Conservation (phyloP, 495 filamentous ascomycete species). For the Penicillium maclennaniae region DNA sequence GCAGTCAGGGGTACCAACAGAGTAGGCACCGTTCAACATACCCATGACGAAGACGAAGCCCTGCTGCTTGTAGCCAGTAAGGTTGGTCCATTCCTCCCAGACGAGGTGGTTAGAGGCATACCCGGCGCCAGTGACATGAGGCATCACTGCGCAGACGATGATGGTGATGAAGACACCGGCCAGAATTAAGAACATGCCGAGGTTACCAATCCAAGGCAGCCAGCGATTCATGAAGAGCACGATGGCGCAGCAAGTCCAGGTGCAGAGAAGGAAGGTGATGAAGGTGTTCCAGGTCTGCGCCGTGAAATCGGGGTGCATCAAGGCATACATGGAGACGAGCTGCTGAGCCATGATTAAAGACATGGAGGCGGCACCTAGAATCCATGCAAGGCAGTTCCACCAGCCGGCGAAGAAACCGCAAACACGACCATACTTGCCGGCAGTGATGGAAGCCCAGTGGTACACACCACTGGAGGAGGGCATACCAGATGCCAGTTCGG, state of each 20-base stretch:
- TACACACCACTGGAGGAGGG: constrained; percentile 79
- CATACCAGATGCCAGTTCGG: constrained; percentile 75
- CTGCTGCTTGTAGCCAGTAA: constrained; percentile 62
- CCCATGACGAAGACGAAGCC: constrained; percentile 78
- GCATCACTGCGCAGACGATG: constrained; percentile 73
- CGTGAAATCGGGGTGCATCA: constrained; percentile 62
- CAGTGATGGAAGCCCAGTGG: constrained; percentile 78
- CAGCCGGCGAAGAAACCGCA: constrained; percentile 76
- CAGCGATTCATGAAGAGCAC: constrained; percentile 68
- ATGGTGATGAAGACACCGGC: constrained; percentile 67
- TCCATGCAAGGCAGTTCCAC: constrained; percentile 80
- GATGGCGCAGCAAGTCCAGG: constrained; percentile 60
- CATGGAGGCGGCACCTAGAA: constrained; percentile 60
- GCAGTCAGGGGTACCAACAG: constrained; percentile 75
- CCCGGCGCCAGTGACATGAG: constrained; percentile 36
- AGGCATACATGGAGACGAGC: constrained; percentile 63
- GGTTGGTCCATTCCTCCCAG: constrained; percentile 61
- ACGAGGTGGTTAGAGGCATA: constrained; percentile 58
- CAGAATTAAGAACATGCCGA: constrained; percentile 67
- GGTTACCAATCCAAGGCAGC: constrained; percentile 61
- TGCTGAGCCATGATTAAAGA: constrained; percentile 65
- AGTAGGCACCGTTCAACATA: constrained; percentile 82
- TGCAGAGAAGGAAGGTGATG: constrained; percentile 61
- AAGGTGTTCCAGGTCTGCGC: constrained; percentile 72
- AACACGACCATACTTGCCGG: constrained; percentile 63